Evolutionary conservation across 2,329 filamentous ascomycete species (phyloP).

Genomic region (Intubia oerlemansii): DNA sequence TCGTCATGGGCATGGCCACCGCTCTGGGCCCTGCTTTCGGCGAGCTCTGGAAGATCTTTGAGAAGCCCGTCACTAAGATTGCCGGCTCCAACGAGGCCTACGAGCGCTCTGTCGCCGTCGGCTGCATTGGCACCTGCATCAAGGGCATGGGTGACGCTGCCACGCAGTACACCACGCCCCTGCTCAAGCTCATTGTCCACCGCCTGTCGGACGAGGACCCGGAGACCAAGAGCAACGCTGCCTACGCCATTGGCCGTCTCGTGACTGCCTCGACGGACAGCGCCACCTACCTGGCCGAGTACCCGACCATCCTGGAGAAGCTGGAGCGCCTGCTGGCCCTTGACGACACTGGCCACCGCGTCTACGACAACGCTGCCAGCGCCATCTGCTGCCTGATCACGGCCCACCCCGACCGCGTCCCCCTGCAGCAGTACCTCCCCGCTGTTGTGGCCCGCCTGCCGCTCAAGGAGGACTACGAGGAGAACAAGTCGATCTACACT

Average conservation of each 20-base stretch:
- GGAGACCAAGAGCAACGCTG: constrained; percentile 87
- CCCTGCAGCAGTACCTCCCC: constrained; percentile 63
- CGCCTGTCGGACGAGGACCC: constrained; percentile 75
- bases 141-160: constrained; percentile 66
- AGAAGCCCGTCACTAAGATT: constrained; percentile 78
- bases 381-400: constrained; percentile 85
- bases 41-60: constrained; percentile 88
- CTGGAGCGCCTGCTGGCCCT: constrained; percentile 69
- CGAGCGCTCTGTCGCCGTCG: constrained; percentile 77
- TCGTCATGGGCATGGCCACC: constrained; percentile 63
- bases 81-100: constrained; percentile 67
- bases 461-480: constrained; percentile 81
- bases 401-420: constrained; percentile 64
- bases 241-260: constrained; percentile 74
- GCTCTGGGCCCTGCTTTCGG: constrained; percentile 64
- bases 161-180: constrained; percentile 54
- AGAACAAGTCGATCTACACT: constrained; percentile 84
- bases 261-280: constrained; percentile 60
- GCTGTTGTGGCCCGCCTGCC: constrained; percentile 61
- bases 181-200: constrained; percentile 67
- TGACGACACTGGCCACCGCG: constrained; percentile 42
- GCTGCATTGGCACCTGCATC: constrained; percentile 78
- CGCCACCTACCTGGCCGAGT: constrained; percentile 52
- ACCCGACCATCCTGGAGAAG: constrained; percentile 59
- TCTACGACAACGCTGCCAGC: constrained; percentile 83